Evolutionary conservation across 495 filamentous ascomycete genomes (phyloP).

Genomic region (Talaromyces liani): DNA sequence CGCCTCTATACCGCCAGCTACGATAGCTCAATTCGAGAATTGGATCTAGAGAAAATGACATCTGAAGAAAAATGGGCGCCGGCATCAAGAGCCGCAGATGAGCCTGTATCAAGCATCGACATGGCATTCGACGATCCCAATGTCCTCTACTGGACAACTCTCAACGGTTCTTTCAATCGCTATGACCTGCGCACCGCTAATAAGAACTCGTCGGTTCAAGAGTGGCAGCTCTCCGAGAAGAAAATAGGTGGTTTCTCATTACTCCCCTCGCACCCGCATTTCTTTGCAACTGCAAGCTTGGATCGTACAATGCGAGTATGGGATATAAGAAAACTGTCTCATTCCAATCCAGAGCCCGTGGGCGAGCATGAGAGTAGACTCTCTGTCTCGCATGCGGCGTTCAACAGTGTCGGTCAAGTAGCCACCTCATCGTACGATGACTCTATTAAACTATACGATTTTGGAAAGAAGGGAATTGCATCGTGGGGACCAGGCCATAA

Average conservation of each 20-base stretch:
- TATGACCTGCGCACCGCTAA: conserved; percentile 62
- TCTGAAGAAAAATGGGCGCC: conserved; percentile 76
- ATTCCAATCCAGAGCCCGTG: conserved; percentile 55
- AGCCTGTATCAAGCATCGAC: conserved; percentile 75
- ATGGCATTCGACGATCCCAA: conserved; percentile 64
- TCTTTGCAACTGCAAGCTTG: conserved; percentile 83
- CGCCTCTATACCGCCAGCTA: conserved; percentile 81
- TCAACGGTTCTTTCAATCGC: conserved; percentile 71
- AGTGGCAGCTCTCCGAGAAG: conserved; percentile 77
- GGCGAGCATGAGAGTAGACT: conserved; percentile 76
- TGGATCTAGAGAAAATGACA: conserved; percentile 73
- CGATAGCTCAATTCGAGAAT: conserved; percentile 82
- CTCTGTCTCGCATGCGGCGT: conserved; percentile 86
- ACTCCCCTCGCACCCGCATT: conserved; percentile 67
- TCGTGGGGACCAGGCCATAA: conserved; percentile 57
- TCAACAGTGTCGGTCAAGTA: conserved; percentile 71
- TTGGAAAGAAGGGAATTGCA: conserved; percentile 48
- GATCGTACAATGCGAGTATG: conserved; percentile 87
- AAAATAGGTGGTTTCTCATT: conserved; percentile 94
- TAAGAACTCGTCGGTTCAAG: conserved; percentile 41
- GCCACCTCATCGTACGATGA: conserved; percentile 94
- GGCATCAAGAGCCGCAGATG: conserved; percentile 55
- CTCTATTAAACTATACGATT: conserved; percentile 83
- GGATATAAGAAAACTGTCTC: conserved; percentile 78
- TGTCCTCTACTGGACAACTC: conserved; percentile 76